These are phyloP conservation scores for Aspergillus neoniger DNA, from an alignment of 2,329 filamentous ascomycete genomes.

Conservation along the genomic window DNA sequence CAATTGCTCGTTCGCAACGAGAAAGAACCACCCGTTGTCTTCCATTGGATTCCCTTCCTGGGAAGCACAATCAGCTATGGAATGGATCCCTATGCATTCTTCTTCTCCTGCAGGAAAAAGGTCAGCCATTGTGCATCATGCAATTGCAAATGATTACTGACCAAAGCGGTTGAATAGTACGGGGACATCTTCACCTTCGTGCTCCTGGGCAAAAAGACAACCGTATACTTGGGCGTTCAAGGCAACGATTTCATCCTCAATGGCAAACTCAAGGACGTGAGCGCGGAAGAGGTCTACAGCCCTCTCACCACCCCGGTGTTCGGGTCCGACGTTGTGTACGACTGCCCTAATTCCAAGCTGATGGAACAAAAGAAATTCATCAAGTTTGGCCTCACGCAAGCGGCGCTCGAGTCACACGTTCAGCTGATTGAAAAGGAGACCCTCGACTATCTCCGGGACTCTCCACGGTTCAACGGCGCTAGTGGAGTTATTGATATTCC, in stretches of 20 bases:
- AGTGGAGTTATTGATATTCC: conserved; percentile 66
- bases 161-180: conserved; percentile 56
- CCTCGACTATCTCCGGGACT: conserved; percentile 54
- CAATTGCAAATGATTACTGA: conserved; percentile 14
- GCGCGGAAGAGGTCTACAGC: conserved; percentile 86
- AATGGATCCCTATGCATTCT: conserved; percentile 74
- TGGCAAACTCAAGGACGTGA: conserved; percentile 85
- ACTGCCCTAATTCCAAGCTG: conserved; percentile 86
- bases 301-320: conserved; percentile 73
- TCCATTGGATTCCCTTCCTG: conserved; percentile 70
- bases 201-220: conserved; percentile 83
- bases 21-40: conserved; percentile 76
- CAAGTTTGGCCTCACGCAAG: conserved; percentile 64
- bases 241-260: conserved; percentile 95
- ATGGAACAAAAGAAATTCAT: conserved; percentile 93
- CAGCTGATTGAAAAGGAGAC: conserved; percentile 75
- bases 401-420: conserved; percentile 69
- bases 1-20: conserved; percentile 39
- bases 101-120: conserved; percentile 71
- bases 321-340: conserved; percentile 83
- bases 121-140: conserved; percentile 44
- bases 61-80: conserved; percentile 50
- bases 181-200: conserved; percentile 91
- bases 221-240: conserved; percentile 76
- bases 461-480: conserved; percentile 59